These are phyloP conservation scores for Kalmusia sp. DNA, from an alignment of 2,329 filamentous ascomycete species.

Conservation along the genomic window DNA sequence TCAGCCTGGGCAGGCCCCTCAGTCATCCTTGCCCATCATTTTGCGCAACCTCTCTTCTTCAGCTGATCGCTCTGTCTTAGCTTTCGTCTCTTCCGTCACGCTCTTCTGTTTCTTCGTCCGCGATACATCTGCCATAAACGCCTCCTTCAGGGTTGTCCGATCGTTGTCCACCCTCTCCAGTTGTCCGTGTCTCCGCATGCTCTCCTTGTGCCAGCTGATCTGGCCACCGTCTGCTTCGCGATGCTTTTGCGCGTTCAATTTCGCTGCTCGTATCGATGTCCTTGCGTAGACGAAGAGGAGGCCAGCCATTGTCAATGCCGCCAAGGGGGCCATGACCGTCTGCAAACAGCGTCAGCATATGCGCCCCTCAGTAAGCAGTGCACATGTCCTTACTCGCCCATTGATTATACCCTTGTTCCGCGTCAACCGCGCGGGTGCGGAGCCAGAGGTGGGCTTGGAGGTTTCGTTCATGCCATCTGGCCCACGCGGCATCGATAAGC, in stretches of 20 bases:
- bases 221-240: slow-evolving; percentile 64
- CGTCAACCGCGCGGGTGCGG: slow-evolving; percentile 37
- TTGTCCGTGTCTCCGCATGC: slow-evolving; percentile 59
- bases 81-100: slow-evolving; percentile 31
- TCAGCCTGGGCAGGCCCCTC: neutral
- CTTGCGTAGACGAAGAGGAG: slow-evolving; percentile 68
- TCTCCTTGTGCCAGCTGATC: slow-evolving; percentile 63
- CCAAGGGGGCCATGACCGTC: slow-evolving; percentile 66
- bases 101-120: slow-evolving; percentile 36
- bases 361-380: neutral
- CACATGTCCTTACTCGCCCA: slow-evolving; percentile 33
- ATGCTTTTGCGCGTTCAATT: slow-evolving; percentile 67
- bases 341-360: slow-evolving; percentile 29
- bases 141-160: slow-evolving; percentile 39
- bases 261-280: slow-evolving; percentile 70
- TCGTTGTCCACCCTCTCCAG: slow-evolving; percentile 53
- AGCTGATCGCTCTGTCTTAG: slow-evolving; percentile 37
- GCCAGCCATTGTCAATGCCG: slow-evolving; percentile 68
- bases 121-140: slow-evolving; percentile 39
- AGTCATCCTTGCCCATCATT: slow-evolving; percentile 44
- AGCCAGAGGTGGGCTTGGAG: slow-evolving; percentile 44
- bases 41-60: slow-evolving; percentile 49
- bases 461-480: slow-evolving; percentile 53
- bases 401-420: slow-evolving; percentile 43
- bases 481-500: slow-evolving; percentile 53